Conservation (phyloP, 2,329 filamentous ascomycete genomes). For the Talaromyces amestolkiae region DNA sequence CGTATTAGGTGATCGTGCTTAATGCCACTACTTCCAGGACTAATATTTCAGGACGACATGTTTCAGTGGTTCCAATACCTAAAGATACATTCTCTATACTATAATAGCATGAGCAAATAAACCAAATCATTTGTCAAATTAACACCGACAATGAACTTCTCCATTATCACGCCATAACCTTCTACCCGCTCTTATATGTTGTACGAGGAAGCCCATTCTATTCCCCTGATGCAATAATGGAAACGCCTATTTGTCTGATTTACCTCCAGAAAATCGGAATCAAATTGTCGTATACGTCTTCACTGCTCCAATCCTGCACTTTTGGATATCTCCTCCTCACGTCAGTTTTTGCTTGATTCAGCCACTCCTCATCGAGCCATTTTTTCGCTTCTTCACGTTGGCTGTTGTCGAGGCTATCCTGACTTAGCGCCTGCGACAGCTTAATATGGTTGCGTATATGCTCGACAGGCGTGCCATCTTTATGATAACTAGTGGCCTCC, state of each 20-base stretch:
- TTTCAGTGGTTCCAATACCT: too few species aligned
- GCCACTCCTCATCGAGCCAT: neutral
- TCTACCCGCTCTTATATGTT: neutral
- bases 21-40: too few species aligned
- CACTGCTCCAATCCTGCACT: neutral
- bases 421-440: neutral
- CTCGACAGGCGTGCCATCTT: neutral
- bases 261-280: neutral
- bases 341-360: neutral
- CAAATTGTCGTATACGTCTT: neutral
- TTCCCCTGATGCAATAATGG: neutral
- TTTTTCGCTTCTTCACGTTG: neutral
- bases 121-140: too few species aligned
- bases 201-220: neutral
- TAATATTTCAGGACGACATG: too few species aligned
- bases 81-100: too few species aligned
- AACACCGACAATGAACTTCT: too few species aligned
- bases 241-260: neutral
- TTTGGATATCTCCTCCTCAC: neutral
- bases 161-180: neutral
- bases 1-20: too few species aligned
- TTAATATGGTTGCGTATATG: slow-evolving; percentile 1
- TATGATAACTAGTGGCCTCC: neutral
- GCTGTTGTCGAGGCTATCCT: neutral
- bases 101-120: too few species aligned